Evolutionary conservation across 202 grass and related monocot species (phyloP), one percentile per base, ranked within the genome.

Genomic region (Zizania palustris): DNA sequence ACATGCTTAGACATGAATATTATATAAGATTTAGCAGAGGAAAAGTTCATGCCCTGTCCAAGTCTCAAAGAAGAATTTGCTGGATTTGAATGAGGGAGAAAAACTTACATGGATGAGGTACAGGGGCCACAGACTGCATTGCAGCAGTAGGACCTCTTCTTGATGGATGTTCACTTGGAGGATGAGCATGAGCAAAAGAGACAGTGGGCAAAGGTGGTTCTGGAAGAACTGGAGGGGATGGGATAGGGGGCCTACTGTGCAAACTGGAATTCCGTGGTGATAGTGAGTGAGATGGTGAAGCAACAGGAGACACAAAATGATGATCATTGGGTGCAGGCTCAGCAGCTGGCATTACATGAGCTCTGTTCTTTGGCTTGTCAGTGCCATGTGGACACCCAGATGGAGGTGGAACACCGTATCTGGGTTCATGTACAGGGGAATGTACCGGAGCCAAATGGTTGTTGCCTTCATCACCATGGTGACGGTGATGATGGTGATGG

Each of bases 101-200:
- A 28, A 28, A 89, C 86, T 89, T 18, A 93, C 93, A 93, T 80
- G 84, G 59, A 70, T 72, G 46, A 77, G 83, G 80, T 7, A 37
- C 74, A 85, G 90, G 87, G 65, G 77, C 46, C 43, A 59, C 51
- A 46, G 63, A 69, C 79, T 63, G 88, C 51, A 19, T 77, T 82
- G 63, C 51, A 59, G 62, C 64, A 74, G 82, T 88, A 71, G 77
- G 75, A 28, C 28, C 28, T 28, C 28, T 28, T 28, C 28, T 28
- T 28, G 28, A 0, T 28, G 28, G 28, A 28, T 28, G 28, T 28
- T 28, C 28, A 28, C 28, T 28, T 28, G 28, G 28, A 28, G 28
- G 28, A 63, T 78, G 71, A 61, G 54, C 51, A 73, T 82, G 90
- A 81, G 74, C 5, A 41, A 89, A 85, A 46, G 78, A 81, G 55